Percentiles rank a stretch among this genome's conserved stretches.
Evolutionary conservation across 148 eudicot genomes (phyloP).

Genomic region (Arbutus unedo): DNA sequence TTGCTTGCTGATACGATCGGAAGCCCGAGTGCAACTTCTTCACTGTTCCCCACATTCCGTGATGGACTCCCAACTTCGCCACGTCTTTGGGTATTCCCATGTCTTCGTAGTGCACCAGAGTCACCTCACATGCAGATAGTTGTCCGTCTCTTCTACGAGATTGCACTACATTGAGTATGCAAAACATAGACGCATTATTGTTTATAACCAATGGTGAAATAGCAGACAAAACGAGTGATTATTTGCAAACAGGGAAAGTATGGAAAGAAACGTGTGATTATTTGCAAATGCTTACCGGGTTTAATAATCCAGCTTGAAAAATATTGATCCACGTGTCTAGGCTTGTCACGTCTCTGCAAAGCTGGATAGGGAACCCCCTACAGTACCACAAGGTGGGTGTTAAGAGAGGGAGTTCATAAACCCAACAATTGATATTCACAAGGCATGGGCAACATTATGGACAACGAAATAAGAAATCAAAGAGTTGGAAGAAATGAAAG

Average conservation of each 20-base stretch:
- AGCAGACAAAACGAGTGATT: not conserved
- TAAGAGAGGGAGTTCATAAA: slow-evolving; percentile 3
- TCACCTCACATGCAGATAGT: slow-evolving; percentile 78
- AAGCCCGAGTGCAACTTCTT: slow-evolving; percentile 87
- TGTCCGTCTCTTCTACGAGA: slow-evolving; percentile 83
- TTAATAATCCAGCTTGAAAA: slow-evolving; percentile 93
- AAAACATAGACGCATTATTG: not conserved
- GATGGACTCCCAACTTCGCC: slow-evolving; percentile 85
- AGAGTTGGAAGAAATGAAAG: not conserved
- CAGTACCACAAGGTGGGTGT: slow-evolving; percentile 14
- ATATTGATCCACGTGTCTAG: slow-evolving; percentile 88
- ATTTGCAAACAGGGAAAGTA: not conserved
- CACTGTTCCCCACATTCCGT: slow-evolving; percentile 99
- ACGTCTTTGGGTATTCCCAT: slow-evolving; percentile 98
- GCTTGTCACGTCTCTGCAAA: slow-evolving; percentile 80
- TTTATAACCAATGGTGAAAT: not conserved
- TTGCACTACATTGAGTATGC: slow-evolving; percentile 44
- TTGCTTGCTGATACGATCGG: slow-evolving; percentile 69
- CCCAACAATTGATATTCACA: not conserved
- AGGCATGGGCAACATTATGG: not conserved
- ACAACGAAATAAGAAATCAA: not conserved
- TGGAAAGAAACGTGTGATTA: not conserved
- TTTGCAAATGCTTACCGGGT: slow-evolving; percentile 54
- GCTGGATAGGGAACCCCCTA: slow-evolving; percentile 79
- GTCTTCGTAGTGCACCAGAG: slow-evolving; percentile 81